Conservation (phyloP, 148 eudicot genomes). For the Rhododendron mucronatum region DNA sequence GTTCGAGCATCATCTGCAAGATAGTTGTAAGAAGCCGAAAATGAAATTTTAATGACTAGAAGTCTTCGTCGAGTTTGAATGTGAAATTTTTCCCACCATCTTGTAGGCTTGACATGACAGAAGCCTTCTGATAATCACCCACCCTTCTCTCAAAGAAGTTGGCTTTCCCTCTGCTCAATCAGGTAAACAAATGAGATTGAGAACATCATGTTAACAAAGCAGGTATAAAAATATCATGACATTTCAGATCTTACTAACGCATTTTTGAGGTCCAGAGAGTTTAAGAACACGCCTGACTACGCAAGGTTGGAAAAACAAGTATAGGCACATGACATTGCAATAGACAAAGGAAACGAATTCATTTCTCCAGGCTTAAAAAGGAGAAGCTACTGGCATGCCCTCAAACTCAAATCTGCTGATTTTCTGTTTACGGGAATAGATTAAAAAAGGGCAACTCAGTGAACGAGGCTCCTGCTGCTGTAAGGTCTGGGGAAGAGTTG, state of each 20-base stretch:
- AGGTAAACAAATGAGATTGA: constrained; percentile 1
- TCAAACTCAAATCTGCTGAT: neutral
- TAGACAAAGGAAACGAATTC: neutral
- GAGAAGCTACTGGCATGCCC: neutral
- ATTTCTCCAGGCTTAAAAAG: neutral
- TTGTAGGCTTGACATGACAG: constrained; percentile 61
- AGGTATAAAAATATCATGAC: neutral
- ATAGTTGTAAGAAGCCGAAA: neutral
- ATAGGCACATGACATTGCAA: neutral
- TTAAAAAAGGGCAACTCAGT: neutral
- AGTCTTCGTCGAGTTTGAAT: constrained; percentile 76
- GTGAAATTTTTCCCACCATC: constrained; percentile 44
- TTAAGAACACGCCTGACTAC: neutral
- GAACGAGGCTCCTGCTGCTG: neutral
- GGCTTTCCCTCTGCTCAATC: constrained; percentile 57
- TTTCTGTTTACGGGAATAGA: neutral
- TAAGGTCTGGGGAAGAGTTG: neutral
- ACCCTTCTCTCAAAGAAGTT: constrained; percentile 83
- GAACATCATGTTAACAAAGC: neutral
- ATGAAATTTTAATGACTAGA: constrained; percentile 25
- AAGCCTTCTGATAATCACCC: constrained; percentile 81
- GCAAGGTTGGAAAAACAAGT: neutral
- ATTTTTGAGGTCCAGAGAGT: neutral
- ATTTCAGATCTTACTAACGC: neutral
- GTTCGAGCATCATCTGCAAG: neutral